These are phyloP conservation scores for Podospora fimiseda DNA, from an alignment of 495 filamentous ascomycete species.

Conservation along the genomic window DNA sequence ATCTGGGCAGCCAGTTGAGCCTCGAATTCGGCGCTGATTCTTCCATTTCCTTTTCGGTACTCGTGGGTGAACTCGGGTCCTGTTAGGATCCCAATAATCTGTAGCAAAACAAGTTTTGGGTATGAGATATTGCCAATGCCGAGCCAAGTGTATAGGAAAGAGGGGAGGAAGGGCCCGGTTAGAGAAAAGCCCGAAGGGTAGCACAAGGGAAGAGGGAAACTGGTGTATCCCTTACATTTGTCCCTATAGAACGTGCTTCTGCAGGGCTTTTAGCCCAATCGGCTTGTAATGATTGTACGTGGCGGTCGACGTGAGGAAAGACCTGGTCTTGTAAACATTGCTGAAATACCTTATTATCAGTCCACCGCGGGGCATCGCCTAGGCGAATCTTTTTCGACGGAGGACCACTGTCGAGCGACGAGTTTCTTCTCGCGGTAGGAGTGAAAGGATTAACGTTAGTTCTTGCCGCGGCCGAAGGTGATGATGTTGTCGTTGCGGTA, in stretches of 20 bases:
- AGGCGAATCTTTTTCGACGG: too few species aligned
- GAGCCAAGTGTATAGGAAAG: background rate
- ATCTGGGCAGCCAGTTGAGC: constrained; percentile 7
- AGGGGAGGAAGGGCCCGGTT: background rate
- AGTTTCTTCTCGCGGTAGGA: too few species aligned
- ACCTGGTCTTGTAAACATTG: background rate
- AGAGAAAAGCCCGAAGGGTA: too few species aligned
- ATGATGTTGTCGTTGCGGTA: background rate
- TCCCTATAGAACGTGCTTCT: background rate
- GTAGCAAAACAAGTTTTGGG: background rate
- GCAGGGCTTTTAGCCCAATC: background rate
- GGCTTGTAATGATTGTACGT: background rate
- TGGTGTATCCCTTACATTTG: background rate
- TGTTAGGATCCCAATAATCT: background rate
- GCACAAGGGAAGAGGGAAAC: too few species aligned
- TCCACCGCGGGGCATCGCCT: background rate
- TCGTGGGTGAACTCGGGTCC: constrained; percentile 11
- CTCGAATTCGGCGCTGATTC: constrained; percentile 15
- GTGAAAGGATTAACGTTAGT: background rate
- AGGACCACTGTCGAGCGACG: too few species aligned
- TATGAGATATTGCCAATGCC: background rate
- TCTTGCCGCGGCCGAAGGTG: background rate
- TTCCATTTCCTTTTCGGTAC: constrained; percentile 12
- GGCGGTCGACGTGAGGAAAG: background rate
- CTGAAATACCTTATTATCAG: background rate